A percentile compares a stretch with the other conserved stretches of the same genome.
phyloP scores from a whole-genome alignment of 202 grass and related monocot genomes.

The Eragrostis tef region DNA sequence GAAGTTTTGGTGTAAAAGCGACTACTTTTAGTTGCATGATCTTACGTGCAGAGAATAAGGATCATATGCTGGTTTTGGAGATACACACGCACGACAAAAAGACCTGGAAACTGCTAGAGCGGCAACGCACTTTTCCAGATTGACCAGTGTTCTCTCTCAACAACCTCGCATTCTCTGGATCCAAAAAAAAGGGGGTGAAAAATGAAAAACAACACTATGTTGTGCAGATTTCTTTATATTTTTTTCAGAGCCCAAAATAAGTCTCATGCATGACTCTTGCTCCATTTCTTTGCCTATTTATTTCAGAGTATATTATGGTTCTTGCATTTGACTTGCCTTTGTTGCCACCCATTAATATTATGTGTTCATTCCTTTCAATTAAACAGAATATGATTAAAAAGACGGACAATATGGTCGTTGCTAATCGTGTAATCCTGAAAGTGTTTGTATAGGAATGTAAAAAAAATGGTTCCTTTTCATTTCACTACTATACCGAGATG shows the following conservation, averaged over 20 bases:
- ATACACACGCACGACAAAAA: not conserved
- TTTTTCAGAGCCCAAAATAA: not conserved
- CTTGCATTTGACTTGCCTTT: slow-evolving; percentile 16
- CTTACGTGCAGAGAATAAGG: not conserved
- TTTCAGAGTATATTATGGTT: not conserved
- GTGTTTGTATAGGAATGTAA: not conserved
- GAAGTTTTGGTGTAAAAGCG: not conserved
- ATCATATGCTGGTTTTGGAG: not conserved
- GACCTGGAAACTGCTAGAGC: not conserved
- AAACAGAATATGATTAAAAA: slow-evolving; percentile 12
- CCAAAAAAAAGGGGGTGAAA: not conserved
- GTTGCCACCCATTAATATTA: not conserved
- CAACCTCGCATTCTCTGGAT: not conserved
- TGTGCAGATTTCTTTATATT: not conserved
- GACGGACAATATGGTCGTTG: not conserved
- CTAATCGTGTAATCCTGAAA: slow-evolving; percentile 3
- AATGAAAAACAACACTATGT: not conserved
- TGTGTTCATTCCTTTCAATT: not conserved
- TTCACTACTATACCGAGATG: not conserved
- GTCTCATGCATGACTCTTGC: not conserved
- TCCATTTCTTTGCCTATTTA: slow-evolving; percentile 25
- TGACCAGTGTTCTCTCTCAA: not conserved
- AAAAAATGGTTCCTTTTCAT: not conserved
- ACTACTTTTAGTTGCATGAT: not conserved
- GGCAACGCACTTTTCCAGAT: not conserved